Conservation (phyloP, 225 moss, liverwort and hornwort genomes). For the Climacium dendroides region DNA sequence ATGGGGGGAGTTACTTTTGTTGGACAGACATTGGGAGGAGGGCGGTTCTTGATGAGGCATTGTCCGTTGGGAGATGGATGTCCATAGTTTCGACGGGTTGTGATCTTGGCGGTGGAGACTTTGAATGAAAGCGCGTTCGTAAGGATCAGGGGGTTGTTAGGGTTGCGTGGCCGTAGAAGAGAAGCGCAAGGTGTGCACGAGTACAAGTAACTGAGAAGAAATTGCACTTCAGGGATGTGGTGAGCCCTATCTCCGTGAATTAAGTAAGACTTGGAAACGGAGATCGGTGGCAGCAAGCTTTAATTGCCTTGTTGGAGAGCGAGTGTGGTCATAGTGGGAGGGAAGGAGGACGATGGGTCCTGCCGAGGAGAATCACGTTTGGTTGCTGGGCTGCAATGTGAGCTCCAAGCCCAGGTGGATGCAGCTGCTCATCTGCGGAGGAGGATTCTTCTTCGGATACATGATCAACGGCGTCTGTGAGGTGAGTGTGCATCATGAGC, state of each 20-base stretch:
- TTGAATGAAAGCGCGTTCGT: not conserved
- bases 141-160: not conserved
- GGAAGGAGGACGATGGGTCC: slow-evolving; percentile 5
- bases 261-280: not conserved
- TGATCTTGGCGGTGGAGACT: not conserved
- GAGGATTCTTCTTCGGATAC: slow-evolving; percentile 84
- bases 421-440: slow-evolving; percentile 87
- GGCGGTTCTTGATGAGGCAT: not conserved
- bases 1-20: not conserved
- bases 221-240: not conserved
- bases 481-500: slow-evolving; percentile 15
- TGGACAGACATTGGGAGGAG: not conserved
- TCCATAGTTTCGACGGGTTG: not conserved
- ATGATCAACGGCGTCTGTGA: slow-evolving; percentile 92
- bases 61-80: not conserved
- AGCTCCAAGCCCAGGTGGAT: slow-evolving; percentile 58
- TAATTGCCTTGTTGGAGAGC: not conserved
- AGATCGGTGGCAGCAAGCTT: not conserved
- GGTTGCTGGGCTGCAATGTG: slow-evolving; percentile 64
- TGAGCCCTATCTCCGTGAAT: not conserved
- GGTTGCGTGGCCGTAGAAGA: not conserved
- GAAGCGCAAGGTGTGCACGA: not conserved
- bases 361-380: slow-evolving; percentile 48
- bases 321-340: not conserved
- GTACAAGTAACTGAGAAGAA: not conserved